Evolutionary conservation across 768 basidiomycete species (phyloP), one percentile per base, ranked within the genome.

Genomic region (Mycena latifolia): DNA sequence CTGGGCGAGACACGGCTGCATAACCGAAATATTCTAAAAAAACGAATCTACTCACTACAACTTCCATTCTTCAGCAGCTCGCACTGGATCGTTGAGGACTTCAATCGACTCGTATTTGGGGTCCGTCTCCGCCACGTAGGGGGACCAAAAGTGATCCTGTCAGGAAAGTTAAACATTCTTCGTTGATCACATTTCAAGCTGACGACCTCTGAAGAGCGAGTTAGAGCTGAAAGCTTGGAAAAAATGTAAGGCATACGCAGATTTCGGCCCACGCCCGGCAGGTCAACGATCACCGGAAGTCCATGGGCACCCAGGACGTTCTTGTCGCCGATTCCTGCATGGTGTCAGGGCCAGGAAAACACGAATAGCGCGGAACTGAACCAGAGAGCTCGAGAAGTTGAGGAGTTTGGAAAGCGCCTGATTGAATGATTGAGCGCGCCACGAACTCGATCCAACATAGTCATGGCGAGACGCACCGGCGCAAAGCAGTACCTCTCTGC

Each of bases 401-500:
- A 10, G 78, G 76, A 3, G 76, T 75, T 50, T 79, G 72, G 48
- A 74, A 62, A 9, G 76, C 51, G 53, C 76, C 75, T 77, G 18
- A 15, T 18, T n/a, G 28, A n/a, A n/a, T n/a, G n/a, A 17, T n/a
- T 18, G 18, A 43, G 18, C 14, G 24, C 4, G 31, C 39, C 41
- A 28, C 41, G 9, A 37, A 47, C 24, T 43, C 24, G 12, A 29
- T n/a, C 47, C 24, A 48, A 27, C 12, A 27, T n/a, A n/a, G n/a
- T n/a, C n/a, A n/a, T n/a, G 25, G 15, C 33, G 20, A 45, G 18
- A 33, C 61, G n/a, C 74, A 47, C 84, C 84, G 22, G 77, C 80
- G 9, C 80, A 69, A 9, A 82, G 70, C 48, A 87, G 79, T 55
- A 86, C 85, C 72, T 88, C 87, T 69, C 82, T 85, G 2, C 65